These are phyloP conservation scores for Trichoderma lentiforme DNA, from an alignment of 2,329 filamentous ascomycete genomes.

Conservation along the genomic window DNA sequence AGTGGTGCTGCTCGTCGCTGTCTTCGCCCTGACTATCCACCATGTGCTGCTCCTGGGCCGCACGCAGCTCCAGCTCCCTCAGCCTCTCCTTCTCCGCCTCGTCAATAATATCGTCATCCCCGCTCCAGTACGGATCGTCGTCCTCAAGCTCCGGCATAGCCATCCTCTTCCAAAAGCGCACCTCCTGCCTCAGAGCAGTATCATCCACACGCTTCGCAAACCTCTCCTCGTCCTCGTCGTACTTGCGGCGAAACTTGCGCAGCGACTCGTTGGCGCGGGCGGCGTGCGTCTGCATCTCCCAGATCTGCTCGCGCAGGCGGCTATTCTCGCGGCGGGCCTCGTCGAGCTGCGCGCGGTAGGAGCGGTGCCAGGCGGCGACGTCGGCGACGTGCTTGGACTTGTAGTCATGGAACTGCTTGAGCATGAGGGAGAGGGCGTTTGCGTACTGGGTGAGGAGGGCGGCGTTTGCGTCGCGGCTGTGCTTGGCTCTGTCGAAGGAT, in stretches of 20 bases:
- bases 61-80: constrained; percentile 47
- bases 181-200: constrained; percentile 53
- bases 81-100: constrained; percentile 56
- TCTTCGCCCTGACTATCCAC: constrained; percentile 34
- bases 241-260: constrained; percentile 53
- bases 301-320: constrained; percentile 61
- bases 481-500: constrained; percentile 59
- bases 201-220: constrained; percentile 54
- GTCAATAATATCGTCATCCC: constrained; percentile 63
- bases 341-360: constrained; percentile 62
- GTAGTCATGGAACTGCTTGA: constrained; percentile 64
- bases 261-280: constrained; percentile 55
- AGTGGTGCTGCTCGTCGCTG: constrained; percentile 31
- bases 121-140: constrained; percentile 60
- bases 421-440: constrained; percentile 53
- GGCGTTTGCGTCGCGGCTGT: constrained; percentile 59
- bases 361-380: constrained; percentile 62
- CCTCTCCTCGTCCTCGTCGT: constrained; percentile 54
- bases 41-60: constrained; percentile 37
- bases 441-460: constrained; percentile 57
- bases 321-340: constrained; percentile 63
- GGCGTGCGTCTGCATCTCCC: constrained; percentile 63
- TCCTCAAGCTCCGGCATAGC: constrained; percentile 60
- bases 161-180: constrained; percentile 65
- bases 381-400: constrained; percentile 61